Evolutionary conservation across 208 protist species (phyloP), one percentile per base, ranked within the genome.

Genomic region (Trypanosoma brucei): DNA sequence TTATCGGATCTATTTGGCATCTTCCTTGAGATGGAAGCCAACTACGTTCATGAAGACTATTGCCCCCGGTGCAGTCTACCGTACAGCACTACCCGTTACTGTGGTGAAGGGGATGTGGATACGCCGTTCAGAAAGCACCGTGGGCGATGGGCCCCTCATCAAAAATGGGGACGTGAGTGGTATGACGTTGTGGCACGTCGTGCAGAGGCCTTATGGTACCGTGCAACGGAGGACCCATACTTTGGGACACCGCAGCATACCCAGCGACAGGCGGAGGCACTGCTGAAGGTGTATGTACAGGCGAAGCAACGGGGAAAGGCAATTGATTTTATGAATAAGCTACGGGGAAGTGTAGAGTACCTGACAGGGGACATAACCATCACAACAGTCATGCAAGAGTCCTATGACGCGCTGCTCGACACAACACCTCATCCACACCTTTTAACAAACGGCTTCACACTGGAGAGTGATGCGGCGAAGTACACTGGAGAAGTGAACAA

Each of bases 21-120:
- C 69, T 93, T 95, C 42, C 69, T 95, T n/a, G 90, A 95, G 72
- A 95, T 95, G 86, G 86, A 95, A 79, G 72, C 68, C 40, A 95
- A 95, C 62, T 93, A 93, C 66, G 79, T 95, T 11, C 55, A 92
- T 52, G 55, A 79, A 48, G 81, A 84, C 54, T 86, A 81, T 77
- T 95, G 90, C 72, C 90, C 90, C 6, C 81, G 90, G 3, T 95
- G 90, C 77, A 93, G 86, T 59, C 65, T 93, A 31, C 85, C 90
- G 30, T 86, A 86, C 61, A 79, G 72, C 34, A 87, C 74, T 42
- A 95, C 90, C 40, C 83, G 81, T 13, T 93, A 79, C 75, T 95
- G 90, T 50, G 90, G 90, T 30, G 84, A 95, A 67, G 90, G 90
- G 11, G 84, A 93, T 51, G 14, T 69, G 36, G 75, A 81, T 40